Conservation (phyloP, 192 early-diverging fungal species). For the Mortierella hygrophila region DNA sequence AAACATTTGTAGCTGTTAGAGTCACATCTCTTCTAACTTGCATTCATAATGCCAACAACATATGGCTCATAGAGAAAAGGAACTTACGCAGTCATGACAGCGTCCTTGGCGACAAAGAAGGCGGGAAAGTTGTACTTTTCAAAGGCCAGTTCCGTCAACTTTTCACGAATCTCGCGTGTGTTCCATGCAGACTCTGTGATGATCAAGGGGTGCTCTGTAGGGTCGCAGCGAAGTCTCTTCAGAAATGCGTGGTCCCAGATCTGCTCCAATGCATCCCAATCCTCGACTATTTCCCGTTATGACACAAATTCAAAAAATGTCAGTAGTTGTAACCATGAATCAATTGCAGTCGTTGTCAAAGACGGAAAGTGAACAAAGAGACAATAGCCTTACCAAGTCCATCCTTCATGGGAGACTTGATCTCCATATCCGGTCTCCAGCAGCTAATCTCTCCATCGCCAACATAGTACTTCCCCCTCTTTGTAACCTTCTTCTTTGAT, state of each 20-base stretch:
- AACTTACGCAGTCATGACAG: conserved; percentile 91
- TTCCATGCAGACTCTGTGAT: conserved; percentile 95
- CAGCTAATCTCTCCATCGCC: conserved; percentile 77
- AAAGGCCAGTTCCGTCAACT: conserved; percentile 93
- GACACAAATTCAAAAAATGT: conserved; percentile 7
- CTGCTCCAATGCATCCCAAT: conserved; percentile 95
- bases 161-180: conserved; percentile 84
- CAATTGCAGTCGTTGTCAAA: neutral
- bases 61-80: neutral
- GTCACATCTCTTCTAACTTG: no score
- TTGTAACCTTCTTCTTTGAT: conserved; percentile 42
- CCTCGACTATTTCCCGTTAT: conserved; percentile 72
- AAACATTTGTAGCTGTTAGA: neutral
- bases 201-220: conserved; percentile 92
- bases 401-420: conserved; percentile 86
- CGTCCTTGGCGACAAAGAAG: conserved; percentile 92
- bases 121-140: conserved; percentile 93
- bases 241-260: conserved; percentile 91
- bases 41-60: neutral
- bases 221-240: conserved; percentile 75
- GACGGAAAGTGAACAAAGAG: neutral
- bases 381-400: conserved; percentile 75
- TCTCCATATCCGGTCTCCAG: conserved; percentile 86
- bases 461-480: conserved; percentile 70
- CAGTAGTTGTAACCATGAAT: neutral